Evolutionary conservation across 768 basidiomycete species (phyloP).

Genomic region (Rhizopogon salebrosus): DNA sequence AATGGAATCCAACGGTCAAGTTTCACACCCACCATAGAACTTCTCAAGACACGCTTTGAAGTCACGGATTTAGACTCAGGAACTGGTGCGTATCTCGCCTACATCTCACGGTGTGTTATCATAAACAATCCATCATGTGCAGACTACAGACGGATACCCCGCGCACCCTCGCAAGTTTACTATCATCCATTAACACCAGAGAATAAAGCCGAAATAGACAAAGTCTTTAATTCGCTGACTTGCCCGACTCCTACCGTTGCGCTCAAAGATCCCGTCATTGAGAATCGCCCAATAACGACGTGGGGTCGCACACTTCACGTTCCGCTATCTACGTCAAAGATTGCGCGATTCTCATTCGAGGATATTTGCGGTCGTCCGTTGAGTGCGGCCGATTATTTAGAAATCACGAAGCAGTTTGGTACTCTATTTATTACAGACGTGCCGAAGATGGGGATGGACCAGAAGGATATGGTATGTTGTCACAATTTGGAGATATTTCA

Average conservation of each 20-base stretch:
- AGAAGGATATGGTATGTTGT: constrained; percentile 74
- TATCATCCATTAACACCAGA: constrained; percentile 71
- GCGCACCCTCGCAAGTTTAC: constrained; percentile 92
- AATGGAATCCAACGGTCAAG: constrained; percentile 96
- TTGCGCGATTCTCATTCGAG: constrained; percentile 83
- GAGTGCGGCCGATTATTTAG: constrained; percentile 93
- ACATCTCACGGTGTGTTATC: neutral
- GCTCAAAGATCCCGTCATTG: constrained; percentile 44
- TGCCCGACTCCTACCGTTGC: constrained; percentile 35
- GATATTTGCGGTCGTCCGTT: constrained; percentile 86
- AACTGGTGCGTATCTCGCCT: constrained; percentile 54
- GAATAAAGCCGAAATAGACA: constrained; percentile 66
- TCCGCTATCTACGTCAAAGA: constrained; percentile 71
- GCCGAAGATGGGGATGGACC: constrained; percentile 79
- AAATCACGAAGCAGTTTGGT: constrained; percentile 82
- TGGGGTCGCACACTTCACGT: constrained; percentile 86
- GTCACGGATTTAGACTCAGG: constrained; percentile 95
- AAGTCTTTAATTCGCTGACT: constrained; percentile 77
- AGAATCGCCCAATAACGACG: constrained; percentile 63
- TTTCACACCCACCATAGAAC: constrained; percentile 91
- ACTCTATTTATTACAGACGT: constrained; percentile 87
- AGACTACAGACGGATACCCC: constrained; percentile 95
- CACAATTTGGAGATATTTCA: neutral
- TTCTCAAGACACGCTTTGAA: constrained; percentile 81
- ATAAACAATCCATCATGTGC: constrained; percentile 5